Base-by-base conservation (phyloP, 2,329 filamentous ascomycete genomes). In the Xylariaceae sp. region DNA sequence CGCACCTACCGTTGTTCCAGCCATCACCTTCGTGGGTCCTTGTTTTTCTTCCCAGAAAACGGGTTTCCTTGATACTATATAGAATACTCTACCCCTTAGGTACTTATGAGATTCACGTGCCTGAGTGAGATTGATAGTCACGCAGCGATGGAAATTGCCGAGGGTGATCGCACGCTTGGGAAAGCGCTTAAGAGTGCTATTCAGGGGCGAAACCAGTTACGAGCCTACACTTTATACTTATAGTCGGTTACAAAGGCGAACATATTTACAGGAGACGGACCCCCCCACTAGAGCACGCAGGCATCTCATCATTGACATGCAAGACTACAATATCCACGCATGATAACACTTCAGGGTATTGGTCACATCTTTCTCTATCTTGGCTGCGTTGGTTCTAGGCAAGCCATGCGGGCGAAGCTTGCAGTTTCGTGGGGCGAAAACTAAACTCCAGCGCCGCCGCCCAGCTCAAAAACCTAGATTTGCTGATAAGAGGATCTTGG, bases 1-100 rank as follows among this genome's bases (percentile, higher is more conserved):
- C 18, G 75, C 29, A 21, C 18, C 26, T 10, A 7, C 45, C 21
- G n/a, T 24, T 23, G 47, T 46, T 26, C 39, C 47, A 16, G 29
- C 45, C 57, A 59, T 59, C 29, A 11, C 35, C 15, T 30, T n/a
- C 18, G n/a, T 24, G 15, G 18, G 26, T 16, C 35, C 33, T 23
- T 23, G 18, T 26, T 23, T 44, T 16, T 13, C 11, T 29, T 11
- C 15, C n/a, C n/a, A n/a, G 16, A 35, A 39, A 39, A 8, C n/a
- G 37, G 29, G n/a, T 1, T 23, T 18, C 10, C 23, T 39, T 26
- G 4, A 23, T 48, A 27, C 41, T 8, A 9, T 24, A n/a, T n/a
- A n/a, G n/a, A n/a, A n/a, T n/a, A n/a, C n/a, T n/a, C n/a, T n/a
- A n/a, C n/a, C n/a, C n/a, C n/a, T n/a, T n/a, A n/a, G n/a, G n/a